Evolutionary conservation across 805 yeast genomes (phyloP), one percentile per base, ranked within the genome.

Genomic region (Kluyveromyces starmeri): DNA sequence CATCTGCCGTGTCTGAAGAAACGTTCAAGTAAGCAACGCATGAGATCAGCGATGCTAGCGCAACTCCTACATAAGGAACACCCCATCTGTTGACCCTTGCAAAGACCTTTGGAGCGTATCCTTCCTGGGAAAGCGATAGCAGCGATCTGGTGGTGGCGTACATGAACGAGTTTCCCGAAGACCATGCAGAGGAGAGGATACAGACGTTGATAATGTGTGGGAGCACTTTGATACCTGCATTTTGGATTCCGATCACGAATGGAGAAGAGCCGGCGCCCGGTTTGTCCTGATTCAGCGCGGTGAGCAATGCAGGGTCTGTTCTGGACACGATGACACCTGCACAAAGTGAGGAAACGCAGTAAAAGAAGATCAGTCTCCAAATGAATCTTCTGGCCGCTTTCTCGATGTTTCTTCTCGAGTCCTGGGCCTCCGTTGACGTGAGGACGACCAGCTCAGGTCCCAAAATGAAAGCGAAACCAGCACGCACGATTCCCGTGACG

Each of bases 221-320:
- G 42, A 75, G 60, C 5, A 70, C 78, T 15, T 61, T 64, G 34
- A 76, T 75, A 38, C 80, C 79, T 4, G 78, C 80, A 48, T 65
- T 70, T 58, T 68, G 69, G 47, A 71, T 75, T 30, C 79, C 82
- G 47, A 76, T 68, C 36, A 76, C 81, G 44, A 74, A 77, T 3
- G 83, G 82, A 20, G 80, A 74, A 12, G 78, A 76, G 20, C 76
- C 68, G 17, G 81, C 81, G 42, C 75, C 73, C n/a, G 63, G 46
- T 27, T 62, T 59, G 45, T 76, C 78, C 23, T 63, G 59, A n/a
- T 61, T 64, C 45, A 70, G 56, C 12, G 71, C 72, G 30, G 45
- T 46, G 45, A 71, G 58, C 39, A 78, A 62, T 33, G 63, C 59
- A 16, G 64, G 59, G 47, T 75, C 76, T 32, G 62, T 65, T 32